A percentile compares a stretch with the other conserved stretches of the same genome.
These are phyloP conservation scores for Debaryomyces udenii DNA, from an alignment of 1,139 yeast genomes.

Conservation along the genomic window DNA sequence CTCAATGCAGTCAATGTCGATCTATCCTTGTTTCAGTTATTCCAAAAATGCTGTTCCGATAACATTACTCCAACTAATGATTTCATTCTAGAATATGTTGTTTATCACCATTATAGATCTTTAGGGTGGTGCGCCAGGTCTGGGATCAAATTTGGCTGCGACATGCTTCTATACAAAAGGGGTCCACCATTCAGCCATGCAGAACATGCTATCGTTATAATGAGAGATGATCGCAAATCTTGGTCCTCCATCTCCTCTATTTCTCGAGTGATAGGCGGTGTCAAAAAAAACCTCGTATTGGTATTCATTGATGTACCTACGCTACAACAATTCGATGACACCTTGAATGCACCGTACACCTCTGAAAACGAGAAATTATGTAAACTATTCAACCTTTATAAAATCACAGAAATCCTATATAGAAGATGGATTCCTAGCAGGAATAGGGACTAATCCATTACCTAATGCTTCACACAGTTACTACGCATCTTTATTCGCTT, in stretches of 20 bases:
- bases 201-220: slow-evolving; percentile 67
- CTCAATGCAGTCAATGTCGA: slow-evolving; percentile 43
- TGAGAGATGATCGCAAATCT: slow-evolving; percentile 35
- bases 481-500: no score
- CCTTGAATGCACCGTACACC: slow-evolving; percentile 18
- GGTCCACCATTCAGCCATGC: slow-evolving; percentile 98
- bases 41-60: slow-evolving; percentile 27
- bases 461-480: not conserved
- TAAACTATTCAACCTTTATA: slow-evolving; percentile 43
- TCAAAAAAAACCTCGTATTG: slow-evolving; percentile 74
- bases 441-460: slow-evolving; percentile 62
- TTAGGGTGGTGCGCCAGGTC: slow-evolving; percentile 94
- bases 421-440: slow-evolving; percentile 84
- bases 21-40: slow-evolving; percentile 27
- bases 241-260: slow-evolving; percentile 71
- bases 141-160: slow-evolving; percentile 91
- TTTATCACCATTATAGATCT: slow-evolving; percentile 84
- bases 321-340: slow-evolving; percentile 30
- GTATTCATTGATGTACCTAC: slow-evolving; percentile 63
- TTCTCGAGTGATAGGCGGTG: slow-evolving; percentile 85
- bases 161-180: slow-evolving; percentile 73
- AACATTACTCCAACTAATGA: slow-evolving; percentile 30
- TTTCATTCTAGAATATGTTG: slow-evolving; percentile 63
- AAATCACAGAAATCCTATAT: slow-evolving; percentile 66
- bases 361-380: slow-evolving; percentile 28